phyloP scores from a whole-genome alignment of 73 alveolate genomes.

The Effrenium voratum region DNA sequence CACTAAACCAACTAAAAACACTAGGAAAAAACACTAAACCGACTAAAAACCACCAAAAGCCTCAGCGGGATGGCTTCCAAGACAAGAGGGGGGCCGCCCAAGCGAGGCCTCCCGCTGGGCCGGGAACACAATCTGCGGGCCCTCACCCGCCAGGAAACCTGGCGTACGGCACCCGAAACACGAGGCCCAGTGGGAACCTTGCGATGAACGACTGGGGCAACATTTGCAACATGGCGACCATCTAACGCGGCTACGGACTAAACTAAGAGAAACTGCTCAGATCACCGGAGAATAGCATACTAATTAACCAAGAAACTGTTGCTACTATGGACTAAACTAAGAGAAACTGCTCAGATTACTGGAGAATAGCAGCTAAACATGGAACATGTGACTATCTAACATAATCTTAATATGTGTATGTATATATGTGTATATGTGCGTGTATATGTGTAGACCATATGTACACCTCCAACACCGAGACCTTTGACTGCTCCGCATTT shows the following conservation, averaged over 20 bases:
- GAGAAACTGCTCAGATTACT: background rate
- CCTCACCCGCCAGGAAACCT: slow-evolving; percentile 84
- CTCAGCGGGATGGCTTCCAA: too few relatives aligned
- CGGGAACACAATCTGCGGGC: slow-evolving; percentile 75
- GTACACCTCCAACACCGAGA: background rate
- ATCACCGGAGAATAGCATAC: background rate
- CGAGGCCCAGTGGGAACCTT: background rate
- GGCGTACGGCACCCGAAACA: background rate
- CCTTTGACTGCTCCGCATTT: background rate
- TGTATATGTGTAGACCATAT: background rate
- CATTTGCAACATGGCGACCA: too few relatives aligned
- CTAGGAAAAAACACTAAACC: too few relatives aligned
- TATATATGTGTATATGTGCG: background rate
- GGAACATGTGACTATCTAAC: background rate
- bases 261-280: background rate
- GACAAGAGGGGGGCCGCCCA: too few relatives aligned
- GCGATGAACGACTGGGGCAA: too few relatives aligned
- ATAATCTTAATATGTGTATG: background rate
- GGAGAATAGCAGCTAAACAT: background rate
- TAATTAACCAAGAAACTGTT: too few relatives aligned
- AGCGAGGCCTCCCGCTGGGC: slow-evolving; percentile 14
- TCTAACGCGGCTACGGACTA: background rate
- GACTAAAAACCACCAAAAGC: too few relatives aligned
- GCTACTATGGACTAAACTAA: background rate
- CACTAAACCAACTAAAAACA: too few relatives aligned